Evolutionary conservation across 2,329 filamentous ascomycete species (phyloP).

Genomic region (Harringtonia aguacate): DNA sequence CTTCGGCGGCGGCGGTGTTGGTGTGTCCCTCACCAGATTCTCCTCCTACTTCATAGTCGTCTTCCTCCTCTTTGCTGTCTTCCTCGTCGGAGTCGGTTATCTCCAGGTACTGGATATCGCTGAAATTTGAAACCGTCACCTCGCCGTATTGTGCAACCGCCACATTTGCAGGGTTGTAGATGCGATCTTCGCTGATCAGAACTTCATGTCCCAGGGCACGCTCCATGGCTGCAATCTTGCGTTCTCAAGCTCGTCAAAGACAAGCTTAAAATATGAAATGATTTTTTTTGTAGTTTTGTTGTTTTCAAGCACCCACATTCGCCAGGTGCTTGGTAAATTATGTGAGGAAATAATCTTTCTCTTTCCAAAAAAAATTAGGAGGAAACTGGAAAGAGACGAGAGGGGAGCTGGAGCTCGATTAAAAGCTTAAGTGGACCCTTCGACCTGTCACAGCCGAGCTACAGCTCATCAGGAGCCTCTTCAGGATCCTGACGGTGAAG

Average conservation of each 20-base stretch:
- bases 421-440: neutral
- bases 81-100: slow-evolving; percentile 29
- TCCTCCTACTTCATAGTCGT: slow-evolving; percentile 12
- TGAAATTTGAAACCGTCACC: slow-evolving; percentile 28
- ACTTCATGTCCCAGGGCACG: slow-evolving; percentile 19
- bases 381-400: neutral
- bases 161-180: slow-evolving; percentile 26
- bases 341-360: neutral
- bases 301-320: neutral
- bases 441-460: neutral
- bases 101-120: slow-evolving; percentile 29
- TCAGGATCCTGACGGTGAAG: too few species aligned
- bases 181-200: slow-evolving; percentile 28
- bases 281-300: slow-evolving; percentile 19
- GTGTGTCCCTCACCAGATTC: slow-evolving; percentile 9
- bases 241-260: slow-evolving; percentile 17
- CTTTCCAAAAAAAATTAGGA: neutral
- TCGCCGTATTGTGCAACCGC: slow-evolving; percentile 31
- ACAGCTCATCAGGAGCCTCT: too few species aligned
- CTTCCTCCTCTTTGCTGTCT: slow-evolving; percentile 16
- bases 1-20: slow-evolving; percentile 11
- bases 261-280: slow-evolving; percentile 15
- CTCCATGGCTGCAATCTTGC: slow-evolving; percentile 26
- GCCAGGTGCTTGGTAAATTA: neutral
- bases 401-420: neutral